These are phyloP conservation scores for Candida argentea DNA, from an alignment of 805 yeast species.

Conservation along the genomic window DNA sequence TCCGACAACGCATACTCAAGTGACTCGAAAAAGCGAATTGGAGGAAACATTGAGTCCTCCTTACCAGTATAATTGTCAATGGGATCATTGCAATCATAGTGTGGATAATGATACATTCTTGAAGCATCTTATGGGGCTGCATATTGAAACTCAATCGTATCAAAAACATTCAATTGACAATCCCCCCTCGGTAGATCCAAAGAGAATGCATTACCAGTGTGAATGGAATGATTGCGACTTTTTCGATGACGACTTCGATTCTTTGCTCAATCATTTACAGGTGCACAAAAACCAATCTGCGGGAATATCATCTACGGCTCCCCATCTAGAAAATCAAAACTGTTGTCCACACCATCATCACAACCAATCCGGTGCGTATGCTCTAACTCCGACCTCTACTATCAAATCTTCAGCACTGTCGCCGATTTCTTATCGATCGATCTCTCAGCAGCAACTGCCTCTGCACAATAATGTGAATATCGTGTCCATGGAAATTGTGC, in stretches of 20 bases:
- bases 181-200: slow-evolving; percentile 3
- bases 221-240: slow-evolving; percentile 71
- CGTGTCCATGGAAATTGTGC: slow-evolving; percentile 23
- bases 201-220: slow-evolving; percentile 34
- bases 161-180: not conserved
- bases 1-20: too few relatives aligned
- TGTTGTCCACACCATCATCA: too few relatives aligned
- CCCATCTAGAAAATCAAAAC: slow-evolving; percentile 3
- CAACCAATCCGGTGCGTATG: not conserved
- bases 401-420: slow-evolving; percentile 5
- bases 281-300: slow-evolving; percentile 14
- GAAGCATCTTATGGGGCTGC: slow-evolving; percentile 35
- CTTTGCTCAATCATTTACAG: slow-evolving; percentile 45
- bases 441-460: not conserved
- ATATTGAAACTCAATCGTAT: slow-evolving; percentile 43
- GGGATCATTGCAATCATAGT: slow-evolving; percentile 52
- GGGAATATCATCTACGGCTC: slow-evolving; percentile 1
- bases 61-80: slow-evolving; percentile 37
- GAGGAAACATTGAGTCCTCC: not conserved
- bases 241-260: slow-evolving; percentile 39
- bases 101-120: slow-evolving; percentile 24
- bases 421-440: slow-evolving; percentile 1
- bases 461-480: slow-evolving; percentile 14
- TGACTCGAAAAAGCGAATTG: not conserved
- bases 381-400: slow-evolving; percentile 5